Evolutionary conservation across 164 flowering plant genomes (phyloP).

Genomic region (Santalum album): DNA sequence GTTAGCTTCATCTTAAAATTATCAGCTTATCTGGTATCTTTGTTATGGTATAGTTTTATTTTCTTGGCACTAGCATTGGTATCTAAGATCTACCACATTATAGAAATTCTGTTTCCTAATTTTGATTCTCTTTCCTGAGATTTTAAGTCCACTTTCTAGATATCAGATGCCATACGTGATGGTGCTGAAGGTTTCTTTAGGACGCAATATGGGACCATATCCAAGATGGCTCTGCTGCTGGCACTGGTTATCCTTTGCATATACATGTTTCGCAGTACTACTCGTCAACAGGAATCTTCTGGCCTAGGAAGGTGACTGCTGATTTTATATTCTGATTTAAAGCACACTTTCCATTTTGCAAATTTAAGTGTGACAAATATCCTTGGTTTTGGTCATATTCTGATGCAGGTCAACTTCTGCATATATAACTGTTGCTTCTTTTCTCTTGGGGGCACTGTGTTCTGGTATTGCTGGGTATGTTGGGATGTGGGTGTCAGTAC

Average conservation of each 20-base stretch:
- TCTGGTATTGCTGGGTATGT: constrained; percentile 98
- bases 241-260: constrained; percentile 69
- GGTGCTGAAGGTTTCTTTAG: constrained; percentile 99
- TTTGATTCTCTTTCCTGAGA: constrained; percentile 10
- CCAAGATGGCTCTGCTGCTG: constrained; percentile 86
- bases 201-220: constrained; percentile 93
- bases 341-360: neutral
- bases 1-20: no score
- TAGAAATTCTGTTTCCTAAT: neutral
- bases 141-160: constrained; percentile 38
- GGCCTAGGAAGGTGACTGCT: constrained; percentile 74
- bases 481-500: constrained; percentile 99
- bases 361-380: neutral
- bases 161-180: constrained; percentile 98
- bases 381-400: constrained; percentile 5
- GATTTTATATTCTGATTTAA: neutral
- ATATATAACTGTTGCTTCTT: constrained; percentile 83
- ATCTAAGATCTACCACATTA: neutral
- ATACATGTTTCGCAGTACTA: constrained; percentile 72
- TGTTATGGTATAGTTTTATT: no score
- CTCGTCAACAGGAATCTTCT: constrained; percentile 87
- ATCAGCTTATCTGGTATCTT: no score
- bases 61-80: neutral
- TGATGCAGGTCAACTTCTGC: constrained; percentile 77
- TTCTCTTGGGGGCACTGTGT: constrained; percentile 91